These are phyloP conservation scores for Mucor irregularis DNA, from an alignment of 371 early-diverging fungal species.

Conservation along the genomic window DNA sequence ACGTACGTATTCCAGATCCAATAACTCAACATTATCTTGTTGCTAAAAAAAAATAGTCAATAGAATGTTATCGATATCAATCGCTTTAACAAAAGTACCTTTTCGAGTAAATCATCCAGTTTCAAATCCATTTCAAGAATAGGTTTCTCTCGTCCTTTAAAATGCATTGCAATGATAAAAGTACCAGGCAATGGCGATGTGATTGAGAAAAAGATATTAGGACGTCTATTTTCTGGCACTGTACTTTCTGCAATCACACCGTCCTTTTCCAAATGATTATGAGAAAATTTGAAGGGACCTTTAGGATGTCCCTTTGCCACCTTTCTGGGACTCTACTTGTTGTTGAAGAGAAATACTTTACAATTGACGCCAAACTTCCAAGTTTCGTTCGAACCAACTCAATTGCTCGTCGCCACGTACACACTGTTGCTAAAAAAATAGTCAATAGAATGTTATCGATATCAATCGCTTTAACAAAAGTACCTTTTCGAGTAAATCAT, in stretches of 20 bases:
- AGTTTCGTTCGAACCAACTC: conserved; percentile 90
- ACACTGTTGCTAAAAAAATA: no score
- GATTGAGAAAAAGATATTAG: conserved; percentile 87
- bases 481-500: conserved; percentile 91
- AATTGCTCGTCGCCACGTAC: conserved; percentile 49
- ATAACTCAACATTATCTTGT: conserved; percentile 83
- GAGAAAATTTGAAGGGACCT: conserved; percentile 78
- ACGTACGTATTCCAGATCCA: conserved; percentile 94
- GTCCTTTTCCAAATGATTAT: conserved; percentile 83
- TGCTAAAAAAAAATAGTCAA: conserved; percentile 58
- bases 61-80: neutral
- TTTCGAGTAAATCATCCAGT: conserved; percentile 76
- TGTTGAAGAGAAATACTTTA: no score
- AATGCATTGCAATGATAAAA: conserved; percentile 87
- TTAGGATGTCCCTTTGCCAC: no score
- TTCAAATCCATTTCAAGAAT: conserved; percentile 95
- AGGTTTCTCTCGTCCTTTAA: conserved; percentile 89
- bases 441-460: no score
- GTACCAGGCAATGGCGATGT: conserved; percentile 89
- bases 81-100: neutral
- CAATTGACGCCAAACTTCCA: conserved; percentile 94
- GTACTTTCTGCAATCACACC: conserved; percentile 92
- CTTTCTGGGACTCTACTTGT: no score
- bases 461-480: no score
- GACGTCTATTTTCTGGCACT: conserved; percentile 89